Evolutionary conservation across 495 filamentous ascomycete species (phyloP), one percentile per base, ranked within the genome.

Genomic region (Penicillium mononematosum): DNA sequence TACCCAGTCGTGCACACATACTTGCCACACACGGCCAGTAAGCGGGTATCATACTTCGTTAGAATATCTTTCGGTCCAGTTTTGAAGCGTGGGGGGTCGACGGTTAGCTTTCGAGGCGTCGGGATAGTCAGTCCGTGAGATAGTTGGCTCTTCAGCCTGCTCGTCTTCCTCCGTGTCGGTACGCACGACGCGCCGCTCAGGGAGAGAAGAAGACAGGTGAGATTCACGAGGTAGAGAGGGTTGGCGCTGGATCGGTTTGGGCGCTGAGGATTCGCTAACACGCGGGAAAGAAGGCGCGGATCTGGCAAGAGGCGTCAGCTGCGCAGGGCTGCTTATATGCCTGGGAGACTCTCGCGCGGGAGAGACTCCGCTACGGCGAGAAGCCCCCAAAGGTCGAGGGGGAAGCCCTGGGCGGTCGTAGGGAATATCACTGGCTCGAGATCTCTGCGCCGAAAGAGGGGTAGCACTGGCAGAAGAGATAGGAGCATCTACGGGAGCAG

Each of bases 1-100:
- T 88, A 85, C 10, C 92, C 92, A 11, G 85, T 87, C 2, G 92
- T 93, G 68, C 91, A 96, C 14, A 92, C 87, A 55, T 88, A 88
- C 58, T 91, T 85, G 12, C 93, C 95, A 67, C 88, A 96, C 38
- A 94, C 86, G 57, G 91, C 92, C 67, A 96, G 84, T 32, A 92
- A 75, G 17, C 88, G 84, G 8, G 90, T 89, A 59, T 98, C 93
- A 63, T 90, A 85, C 58, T 88, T 88, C 1, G 89, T 92, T n/a
- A 75, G 68, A 50, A 98, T 96, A 58, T 92, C 87, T 19, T 74
- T 79, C 2, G 81, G 82, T 0, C 89, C 88, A 24, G 84, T 77
- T 66, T 82, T 86, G 58, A 88, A 83, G 56, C 81, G 77, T 0
- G 94, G 95, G 42, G 42, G 89, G 88, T 29, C 92, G 84, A 41